Evolutionary conservation across 2,329 filamentous ascomycete genomes (phyloP).

Genomic region (Aquanectria penicillioides): DNA sequence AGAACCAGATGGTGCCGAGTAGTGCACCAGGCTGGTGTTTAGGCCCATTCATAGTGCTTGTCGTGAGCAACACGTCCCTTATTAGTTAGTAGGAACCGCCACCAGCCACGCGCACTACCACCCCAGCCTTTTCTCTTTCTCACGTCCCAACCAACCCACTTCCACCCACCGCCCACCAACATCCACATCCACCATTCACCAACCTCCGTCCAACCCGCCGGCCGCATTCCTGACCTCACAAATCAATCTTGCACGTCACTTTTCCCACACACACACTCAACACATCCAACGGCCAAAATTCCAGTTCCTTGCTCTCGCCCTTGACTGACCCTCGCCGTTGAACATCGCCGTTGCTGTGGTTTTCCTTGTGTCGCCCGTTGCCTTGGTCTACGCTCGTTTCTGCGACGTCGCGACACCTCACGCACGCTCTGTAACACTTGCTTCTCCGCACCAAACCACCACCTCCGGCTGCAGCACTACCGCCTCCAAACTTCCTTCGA

Average conservation of each 20-base stretch:
- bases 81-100: constrained; percentile 39
- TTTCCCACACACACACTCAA: constrained; percentile 23
- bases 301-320: constrained; percentile 5
- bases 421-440: background rate
- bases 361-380: constrained; percentile 2
- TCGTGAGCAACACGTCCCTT: constrained; percentile 29
- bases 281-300: constrained; percentile 9
- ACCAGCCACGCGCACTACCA: constrained; percentile 43
- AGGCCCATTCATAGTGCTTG: constrained; percentile 9
- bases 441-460: constrained; percentile 7
- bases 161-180: constrained; percentile 11
- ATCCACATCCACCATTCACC: constrained; percentile 30
- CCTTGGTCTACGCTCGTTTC: constrained; percentile 10
- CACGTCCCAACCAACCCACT: constrained; percentile 30
- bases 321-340: constrained; percentile 19
- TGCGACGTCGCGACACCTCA: constrained; percentile 8
- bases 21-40: constrained; percentile 9
- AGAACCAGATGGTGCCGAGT: constrained; percentile 4
- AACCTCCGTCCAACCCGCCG: constrained; percentile 27
- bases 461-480: background rate
- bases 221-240: constrained; percentile 42
- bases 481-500: background rate
- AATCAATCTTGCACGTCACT: constrained; percentile 42
- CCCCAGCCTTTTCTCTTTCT: constrained; percentile 45
- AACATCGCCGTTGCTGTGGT: background rate